Base-by-base conservation (phyloP, 768 basidiomycete species). In the Boletus patriciae region DNA sequence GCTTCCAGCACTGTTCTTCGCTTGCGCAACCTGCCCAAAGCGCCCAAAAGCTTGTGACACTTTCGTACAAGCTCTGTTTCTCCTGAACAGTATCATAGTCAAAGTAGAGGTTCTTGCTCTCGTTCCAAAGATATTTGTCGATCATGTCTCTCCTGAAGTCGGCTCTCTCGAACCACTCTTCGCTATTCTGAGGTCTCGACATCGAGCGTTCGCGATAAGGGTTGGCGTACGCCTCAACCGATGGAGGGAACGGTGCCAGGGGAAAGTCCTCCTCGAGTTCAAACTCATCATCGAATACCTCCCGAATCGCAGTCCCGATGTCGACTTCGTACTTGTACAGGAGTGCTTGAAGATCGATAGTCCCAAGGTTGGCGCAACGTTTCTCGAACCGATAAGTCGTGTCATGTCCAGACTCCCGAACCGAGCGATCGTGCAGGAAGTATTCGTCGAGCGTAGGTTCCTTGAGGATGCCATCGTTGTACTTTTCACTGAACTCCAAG, bases 321-420 rank as follows among this genome's bases (percentile, higher is more conserved):
- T 99, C 96, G 57, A 94, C 83, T 73, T 99, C 96, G 65, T 98
- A 98, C 80, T 99, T 99, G 84, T 96, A 99, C 45, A 99, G 77
- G 68, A 99, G 78, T 46, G 94, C 85, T 76, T 98, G 95, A 62
- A 99, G 77, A 71, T 99, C 96, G 69, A 98, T 90, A 9, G 96
- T 99, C 6, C 88, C 96, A 41, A 99, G 84, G 75, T 98, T 96
- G 19, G 94, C 96, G 67, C 94, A 98, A 18, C 92, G 89, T 77
- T 95, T 94, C 79, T 99, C 96, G 70, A 99, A 93, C 15, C 96
- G 86, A 73, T 99, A 99, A 4, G 93, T 92, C 49, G 94, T 96
- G 71, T 96, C 94, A 72, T 96, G 94, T 38, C 96, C 94, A 9
- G 90, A 93, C 77, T 99, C 96, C 50, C 96, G 89, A 31, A 99